Evolutionary conservation across 768 basidiomycete genomes (phyloP).

Genomic region (Rhizopogon rudus): DNA sequence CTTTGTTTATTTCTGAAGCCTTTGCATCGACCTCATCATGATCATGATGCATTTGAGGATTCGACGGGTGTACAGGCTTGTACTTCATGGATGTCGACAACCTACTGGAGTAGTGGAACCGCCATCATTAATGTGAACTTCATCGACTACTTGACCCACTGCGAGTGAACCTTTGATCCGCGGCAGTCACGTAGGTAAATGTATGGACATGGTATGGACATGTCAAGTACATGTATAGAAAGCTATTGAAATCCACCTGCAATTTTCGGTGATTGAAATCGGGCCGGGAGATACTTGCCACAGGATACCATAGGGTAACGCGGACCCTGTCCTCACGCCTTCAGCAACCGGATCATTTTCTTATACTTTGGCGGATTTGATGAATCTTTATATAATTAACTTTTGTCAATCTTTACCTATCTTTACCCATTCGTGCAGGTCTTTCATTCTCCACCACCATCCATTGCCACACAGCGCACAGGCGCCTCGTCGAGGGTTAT

Average conservation of each 20-base stretch:
- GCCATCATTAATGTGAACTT: not conserved
- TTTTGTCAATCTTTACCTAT: not conserved
- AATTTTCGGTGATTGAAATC: not conserved
- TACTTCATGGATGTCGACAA: no score
- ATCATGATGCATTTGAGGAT: no score
- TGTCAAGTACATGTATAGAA: no score
- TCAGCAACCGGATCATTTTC: not conserved
- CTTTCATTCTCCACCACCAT: not conserved
- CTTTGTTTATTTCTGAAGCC: constrained; percentile 12
- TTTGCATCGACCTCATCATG: no score
- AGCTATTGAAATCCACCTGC: no score
- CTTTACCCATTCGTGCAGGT: not conserved
- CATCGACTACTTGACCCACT: no score
- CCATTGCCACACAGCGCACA: not conserved
- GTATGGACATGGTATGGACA: no score
- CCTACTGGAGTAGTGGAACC: not conserved
- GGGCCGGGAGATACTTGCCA: no score
- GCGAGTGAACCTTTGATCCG: no score
- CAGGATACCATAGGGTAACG: not conserved
- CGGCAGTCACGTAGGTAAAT: no score
- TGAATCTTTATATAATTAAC: constrained; percentile 13
- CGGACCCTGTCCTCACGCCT: not conserved
- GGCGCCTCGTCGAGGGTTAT: not conserved
- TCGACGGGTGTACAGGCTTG: no score
- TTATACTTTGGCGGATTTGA: not conserved